phyloP scores from a whole-genome alignment of 2,329 filamentous ascomycete species.

The Akanthomyces uredinophilus region DNA sequence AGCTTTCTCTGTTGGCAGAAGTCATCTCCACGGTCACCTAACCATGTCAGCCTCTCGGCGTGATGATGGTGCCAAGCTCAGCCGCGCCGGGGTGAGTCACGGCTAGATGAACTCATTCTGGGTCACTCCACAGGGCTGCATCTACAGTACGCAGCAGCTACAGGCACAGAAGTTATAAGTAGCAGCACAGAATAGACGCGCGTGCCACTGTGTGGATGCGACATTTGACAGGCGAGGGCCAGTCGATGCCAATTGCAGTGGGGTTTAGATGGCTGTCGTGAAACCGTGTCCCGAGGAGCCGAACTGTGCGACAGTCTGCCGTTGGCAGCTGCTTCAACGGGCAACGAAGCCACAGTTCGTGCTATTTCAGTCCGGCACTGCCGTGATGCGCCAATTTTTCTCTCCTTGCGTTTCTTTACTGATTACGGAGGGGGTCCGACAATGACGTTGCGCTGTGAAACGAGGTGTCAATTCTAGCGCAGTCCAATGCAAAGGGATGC shows the following conservation, averaged over 20 bases:
- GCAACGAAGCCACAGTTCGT: neutral
- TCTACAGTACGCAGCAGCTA: neutral
- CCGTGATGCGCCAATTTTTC: neutral
- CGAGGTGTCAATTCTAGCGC: neutral
- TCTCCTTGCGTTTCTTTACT: neutral
- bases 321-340: neutral
- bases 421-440: neutral
- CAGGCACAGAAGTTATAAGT: too few species aligned
- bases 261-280: neutral
- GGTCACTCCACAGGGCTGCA: neutral
- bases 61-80: neutral
- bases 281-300: neutral
- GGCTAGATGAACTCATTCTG: neutral
- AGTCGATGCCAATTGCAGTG: neutral
- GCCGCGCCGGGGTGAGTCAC: neutral
- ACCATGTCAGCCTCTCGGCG: neutral
- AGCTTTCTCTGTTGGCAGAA: neutral
- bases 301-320: neutral
- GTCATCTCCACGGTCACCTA: neutral
- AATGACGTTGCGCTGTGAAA: neutral
- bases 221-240: neutral
- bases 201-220: neutral
- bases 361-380: neutral
- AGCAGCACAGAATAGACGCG: neutral
- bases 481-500: neutral